Conservation (phyloP, 2,329 filamentous ascomycete species). For the Herpotrichia juniperi region DNA sequence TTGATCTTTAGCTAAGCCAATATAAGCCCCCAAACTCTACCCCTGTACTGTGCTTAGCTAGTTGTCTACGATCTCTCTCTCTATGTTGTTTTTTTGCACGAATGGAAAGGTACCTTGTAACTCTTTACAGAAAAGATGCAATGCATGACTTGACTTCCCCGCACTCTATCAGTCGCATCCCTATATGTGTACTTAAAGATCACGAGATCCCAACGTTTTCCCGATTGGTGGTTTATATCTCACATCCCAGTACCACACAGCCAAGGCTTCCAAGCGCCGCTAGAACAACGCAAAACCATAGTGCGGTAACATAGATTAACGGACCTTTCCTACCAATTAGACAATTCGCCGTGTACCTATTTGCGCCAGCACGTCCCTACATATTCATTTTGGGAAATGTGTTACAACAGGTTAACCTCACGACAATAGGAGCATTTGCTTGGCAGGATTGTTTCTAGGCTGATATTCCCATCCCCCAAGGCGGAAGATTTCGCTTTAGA, state of each 20-base stretch:
- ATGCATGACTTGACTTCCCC: neutral
- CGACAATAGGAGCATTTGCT: neutral
- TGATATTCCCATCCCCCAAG: neutral
- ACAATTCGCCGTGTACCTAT: neutral
- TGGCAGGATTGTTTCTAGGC: neutral
- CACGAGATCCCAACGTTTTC: neutral
- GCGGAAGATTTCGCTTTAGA: neutral
- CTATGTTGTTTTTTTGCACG: too few species aligned
- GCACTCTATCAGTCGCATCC: neutral
- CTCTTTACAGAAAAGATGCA: too few species aligned
- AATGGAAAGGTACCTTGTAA: too few species aligned
- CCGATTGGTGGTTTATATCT: slow-evolving; percentile 4
- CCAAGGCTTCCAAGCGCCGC: neutral
- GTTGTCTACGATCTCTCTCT: too few species aligned
- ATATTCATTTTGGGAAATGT: neutral
- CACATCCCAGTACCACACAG: neutral
- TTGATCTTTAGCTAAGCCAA: too few species aligned
- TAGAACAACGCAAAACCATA: slow-evolving; percentile 1
- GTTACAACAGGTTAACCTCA: neutral
- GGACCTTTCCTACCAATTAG: neutral
- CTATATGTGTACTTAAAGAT: neutral
- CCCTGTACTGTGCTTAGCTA: too few species aligned
- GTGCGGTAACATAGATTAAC: neutral
- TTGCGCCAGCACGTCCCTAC: neutral
- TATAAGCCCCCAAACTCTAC: too few species aligned